Base-by-base conservation (phyloP, 768 basidiomycete species). In the Xerocomellus amylosporus region DNA sequence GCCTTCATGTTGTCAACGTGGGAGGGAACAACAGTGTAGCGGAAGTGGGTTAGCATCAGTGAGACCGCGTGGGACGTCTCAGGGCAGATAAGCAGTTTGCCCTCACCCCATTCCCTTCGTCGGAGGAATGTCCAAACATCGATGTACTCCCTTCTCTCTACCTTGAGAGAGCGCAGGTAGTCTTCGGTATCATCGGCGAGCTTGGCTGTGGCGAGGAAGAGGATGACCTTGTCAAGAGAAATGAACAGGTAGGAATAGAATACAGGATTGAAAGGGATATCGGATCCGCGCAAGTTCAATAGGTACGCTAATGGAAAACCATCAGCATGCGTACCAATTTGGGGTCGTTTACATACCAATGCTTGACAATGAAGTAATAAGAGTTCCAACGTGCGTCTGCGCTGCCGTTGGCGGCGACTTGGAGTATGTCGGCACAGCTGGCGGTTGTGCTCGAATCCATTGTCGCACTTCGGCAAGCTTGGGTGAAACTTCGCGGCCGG, bases 241-340 rank as follows among this genome's bases (percentile, higher is more conserved):
- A 98, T 77, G 62, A 86, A 90, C 19, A 95, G 72, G 66, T 96
- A 98, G 0, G 89, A 82, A 49, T 88, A 88, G 75, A 97, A 96
- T 9, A 98, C 80, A 0, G 96, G 97, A 66, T 92, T 94, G 76
- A 85, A 91, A 0, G 92, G 91, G 44, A 98, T 86, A 64, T 98
- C 95, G 3, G 83, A 80, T 36, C 94, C 95, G 44, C 96, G 87
- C 50, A 95, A 74, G 65, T 98, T 98, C 33, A 98, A 76, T 3
- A 90, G 64, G 75, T 92, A 97, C 0, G 95, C 96, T 83, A 73
- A 30, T 24, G 43, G 31, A 31, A 52, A 48, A 39, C 31, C 62
- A 44, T 55, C 31, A 59, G 33, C 20, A 26, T 24, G 17, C 20
- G 5, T 15, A 44, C 44, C 37, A 31, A 36, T 46, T 10, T 8